Evolutionary conservation across 306 rosid genomes (phyloP).

Genomic region (Rosa chinensis): DNA sequence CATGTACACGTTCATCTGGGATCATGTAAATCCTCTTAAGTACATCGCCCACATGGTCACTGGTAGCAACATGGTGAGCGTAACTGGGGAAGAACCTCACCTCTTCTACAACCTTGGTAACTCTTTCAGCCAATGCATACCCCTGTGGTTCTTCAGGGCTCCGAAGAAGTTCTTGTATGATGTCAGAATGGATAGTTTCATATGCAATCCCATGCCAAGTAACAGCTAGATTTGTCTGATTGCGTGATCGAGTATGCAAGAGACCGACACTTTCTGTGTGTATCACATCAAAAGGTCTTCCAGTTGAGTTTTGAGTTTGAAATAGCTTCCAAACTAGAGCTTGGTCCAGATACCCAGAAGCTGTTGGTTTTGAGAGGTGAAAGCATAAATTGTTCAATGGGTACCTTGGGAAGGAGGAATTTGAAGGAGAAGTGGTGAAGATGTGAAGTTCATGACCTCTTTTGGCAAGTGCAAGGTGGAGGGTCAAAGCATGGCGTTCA

Average conservation of each 20-base stretch:
- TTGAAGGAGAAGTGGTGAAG: conserved; percentile 51
- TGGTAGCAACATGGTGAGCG: conserved; percentile 71
- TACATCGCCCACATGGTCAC: conserved; percentile 75
- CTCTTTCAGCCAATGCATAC: conserved; percentile 44
- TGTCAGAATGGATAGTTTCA: conserved; percentile 43
- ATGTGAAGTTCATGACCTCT: conserved; percentile 76
- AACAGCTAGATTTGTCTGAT: conserved; percentile 49
- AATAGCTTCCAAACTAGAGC: conserved; percentile 57
- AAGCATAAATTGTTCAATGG: conserved; percentile 39
- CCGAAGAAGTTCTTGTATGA: conserved; percentile 39
- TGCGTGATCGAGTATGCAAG: conserved; percentile 47
- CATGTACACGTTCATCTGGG: conserved; percentile 63
- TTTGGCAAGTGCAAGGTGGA: conserved; percentile 67
- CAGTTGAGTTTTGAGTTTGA: conserved; percentile 55
- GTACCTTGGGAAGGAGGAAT: conserved; percentile 33
- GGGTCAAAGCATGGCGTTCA: conserved; percentile 74
- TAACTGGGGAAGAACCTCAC: conserved; percentile 59
- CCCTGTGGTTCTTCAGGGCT: conserved; percentile 46
- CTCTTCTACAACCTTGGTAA: conserved; percentile 51
- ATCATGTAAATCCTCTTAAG: conserved; percentile 68
- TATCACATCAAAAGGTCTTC: conserved; percentile 54
- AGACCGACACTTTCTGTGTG: conserved; percentile 74
- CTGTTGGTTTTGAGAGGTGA: conserved; percentile 67
- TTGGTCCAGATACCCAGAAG: conserved; percentile 68
- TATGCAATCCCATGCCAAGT: conserved; percentile 69